Conservation (phyloP, 2,329 filamentous ascomycete species). For the Neonectria neomacrospora region DNA sequence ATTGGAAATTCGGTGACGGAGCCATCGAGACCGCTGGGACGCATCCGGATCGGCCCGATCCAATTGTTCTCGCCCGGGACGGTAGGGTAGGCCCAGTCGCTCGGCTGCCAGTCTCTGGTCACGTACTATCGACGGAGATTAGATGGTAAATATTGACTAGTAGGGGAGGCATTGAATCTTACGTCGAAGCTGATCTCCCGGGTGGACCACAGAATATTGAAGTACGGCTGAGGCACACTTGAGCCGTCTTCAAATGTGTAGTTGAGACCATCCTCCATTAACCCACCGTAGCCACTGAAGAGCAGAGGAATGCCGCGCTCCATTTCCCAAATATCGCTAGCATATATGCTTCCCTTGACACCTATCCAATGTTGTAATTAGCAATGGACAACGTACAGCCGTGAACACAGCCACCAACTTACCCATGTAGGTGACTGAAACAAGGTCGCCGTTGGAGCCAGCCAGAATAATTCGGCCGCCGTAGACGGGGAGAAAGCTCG, state of each 20-base stretch:
- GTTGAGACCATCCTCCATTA: slow-evolving; percentile 13
- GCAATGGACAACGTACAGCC: too few species aligned
- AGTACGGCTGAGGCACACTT: slow-evolving; percentile 6
- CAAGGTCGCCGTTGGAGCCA: slow-evolving; percentile 14
- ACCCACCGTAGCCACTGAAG: slow-evolving; percentile 8
- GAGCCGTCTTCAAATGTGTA: slow-evolving; percentile 1
- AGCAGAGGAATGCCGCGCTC: slow-evolving; percentile 9
- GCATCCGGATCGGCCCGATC: slow-evolving; percentile 10
- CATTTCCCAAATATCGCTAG: slow-evolving; percentile 18
- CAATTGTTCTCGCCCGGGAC: slow-evolving; percentile 22
- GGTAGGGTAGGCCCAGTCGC: slow-evolving; percentile 19
- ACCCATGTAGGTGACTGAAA: slow-evolving; percentile 23
- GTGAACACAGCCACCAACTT: not conserved
- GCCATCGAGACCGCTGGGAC: not conserved
- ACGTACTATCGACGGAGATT: slow-evolving; percentile 1
- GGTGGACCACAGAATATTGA: slow-evolving; percentile 19
- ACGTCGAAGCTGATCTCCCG: slow-evolving; percentile 22
- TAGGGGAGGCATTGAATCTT: not conserved
- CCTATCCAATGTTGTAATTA: too few species aligned
- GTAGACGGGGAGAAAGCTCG: slow-evolving; percentile 15
- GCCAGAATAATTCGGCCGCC: slow-evolving; percentile 12
- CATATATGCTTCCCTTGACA: slow-evolving; percentile 20
- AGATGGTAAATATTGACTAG: not conserved
- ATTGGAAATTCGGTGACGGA: not conserved
- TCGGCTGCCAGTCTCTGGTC: slow-evolving; percentile 13